A percentile compares a stretch with the other conserved stretches of the same genome.
Evolutionary conservation across 2,329 filamentous ascomycete genomes (phyloP).

Genomic region (Trichothecium roseum): DNA sequence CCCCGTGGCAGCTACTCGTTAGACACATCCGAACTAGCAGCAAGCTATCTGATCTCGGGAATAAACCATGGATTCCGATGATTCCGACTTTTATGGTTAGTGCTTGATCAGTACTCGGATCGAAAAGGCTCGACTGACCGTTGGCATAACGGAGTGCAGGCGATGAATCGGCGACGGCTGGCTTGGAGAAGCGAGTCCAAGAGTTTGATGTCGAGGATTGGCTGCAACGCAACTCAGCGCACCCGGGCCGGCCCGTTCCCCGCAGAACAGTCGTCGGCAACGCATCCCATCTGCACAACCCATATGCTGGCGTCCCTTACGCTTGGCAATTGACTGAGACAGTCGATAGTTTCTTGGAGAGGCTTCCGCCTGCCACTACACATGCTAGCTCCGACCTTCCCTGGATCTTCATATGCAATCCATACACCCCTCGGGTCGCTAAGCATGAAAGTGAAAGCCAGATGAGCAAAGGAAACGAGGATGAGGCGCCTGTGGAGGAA

Average conservation of each 20-base stretch:
- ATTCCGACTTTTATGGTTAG: slow-evolving; percentile 48
- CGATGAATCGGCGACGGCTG: slow-evolving; percentile 34
- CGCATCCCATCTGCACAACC: slow-evolving; percentile 40
- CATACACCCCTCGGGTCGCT: slow-evolving; percentile 32
- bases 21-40: too few species aligned
- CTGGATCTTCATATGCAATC: slow-evolving; percentile 70
- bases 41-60: too few species aligned
- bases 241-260: slow-evolving; percentile 16
- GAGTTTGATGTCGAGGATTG: slow-evolving; percentile 40
- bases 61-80: slow-evolving; percentile 29
- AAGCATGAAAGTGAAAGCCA: slow-evolving; percentile 23
- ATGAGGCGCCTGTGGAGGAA: slow-evolving; percentile 36
- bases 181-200: slow-evolving; percentile 38
- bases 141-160: slow-evolving; percentile 28
- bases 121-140: background rate
- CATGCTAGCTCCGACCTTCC: slow-evolving; percentile 30
- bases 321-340: slow-evolving; percentile 57
- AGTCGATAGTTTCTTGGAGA: slow-evolving; percentile 52
- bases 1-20: too few species aligned
- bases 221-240: slow-evolving; percentile 15
- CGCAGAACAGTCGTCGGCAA: slow-evolving; percentile 9
- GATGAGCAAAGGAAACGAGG: slow-evolving; percentile 31
- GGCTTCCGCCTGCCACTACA: slow-evolving; percentile 59
- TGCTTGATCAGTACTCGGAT: slow-evolving; percentile 1
- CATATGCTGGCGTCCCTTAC: slow-evolving; percentile 40